Percentiles rank a stretch among this genome's conserved stretches.
Conservation (phyloP, 2,329 filamentous ascomycete genomes). For the Colletotrichum chlorophyti region DNA sequence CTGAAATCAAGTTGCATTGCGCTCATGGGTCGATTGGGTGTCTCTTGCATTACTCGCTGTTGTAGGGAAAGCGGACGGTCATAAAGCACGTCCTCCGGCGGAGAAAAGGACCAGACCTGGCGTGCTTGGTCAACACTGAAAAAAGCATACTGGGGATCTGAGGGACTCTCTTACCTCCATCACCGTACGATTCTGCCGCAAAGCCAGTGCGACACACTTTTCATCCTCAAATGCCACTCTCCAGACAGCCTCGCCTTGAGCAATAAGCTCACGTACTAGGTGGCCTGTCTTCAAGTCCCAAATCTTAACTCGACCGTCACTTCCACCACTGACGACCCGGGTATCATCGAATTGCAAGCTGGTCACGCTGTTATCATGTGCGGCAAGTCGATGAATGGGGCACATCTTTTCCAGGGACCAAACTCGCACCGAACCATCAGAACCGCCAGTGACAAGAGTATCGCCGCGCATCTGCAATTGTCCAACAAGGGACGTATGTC, state of each 20-base stretch:
- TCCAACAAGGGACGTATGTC: conserved; percentile 94
- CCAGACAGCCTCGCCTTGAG: conserved; percentile 95
- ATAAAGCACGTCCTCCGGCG: conserved; percentile 72
- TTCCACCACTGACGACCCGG: conserved; percentile 93
- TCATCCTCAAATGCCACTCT: conserved; percentile 97
- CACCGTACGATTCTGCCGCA: conserved; percentile 82
- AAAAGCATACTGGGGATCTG: background rate
- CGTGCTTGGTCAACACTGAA: conserved; percentile 36
- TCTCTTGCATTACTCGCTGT: conserved; percentile 50
- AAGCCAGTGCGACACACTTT: conserved; percentile 95
- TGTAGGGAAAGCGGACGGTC: conserved; percentile 60
- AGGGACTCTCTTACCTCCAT: conserved; percentile 82
- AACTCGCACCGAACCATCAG: conserved; percentile 93
- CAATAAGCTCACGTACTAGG: conserved; percentile 88
- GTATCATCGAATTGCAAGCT: conserved; percentile 97
- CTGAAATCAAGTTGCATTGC: conserved; percentile 56
- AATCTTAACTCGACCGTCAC: conserved; percentile 96
- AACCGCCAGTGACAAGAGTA: conserved; percentile 93
- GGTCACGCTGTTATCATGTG: conserved; percentile 98
- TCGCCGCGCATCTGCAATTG: conserved; percentile 96
- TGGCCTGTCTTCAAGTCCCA: conserved; percentile 95
- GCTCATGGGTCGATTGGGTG: conserved; percentile 57
- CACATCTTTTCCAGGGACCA: conserved; percentile 93
- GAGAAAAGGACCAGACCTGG: conserved; percentile 94
- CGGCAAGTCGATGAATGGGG: conserved; percentile 91